A percentile compares a stretch with the other conserved stretches of the same genome.
phyloP scores from a whole-genome alignment of 2,329 filamentous ascomycete species.

The Hortaea sp. region DNA sequence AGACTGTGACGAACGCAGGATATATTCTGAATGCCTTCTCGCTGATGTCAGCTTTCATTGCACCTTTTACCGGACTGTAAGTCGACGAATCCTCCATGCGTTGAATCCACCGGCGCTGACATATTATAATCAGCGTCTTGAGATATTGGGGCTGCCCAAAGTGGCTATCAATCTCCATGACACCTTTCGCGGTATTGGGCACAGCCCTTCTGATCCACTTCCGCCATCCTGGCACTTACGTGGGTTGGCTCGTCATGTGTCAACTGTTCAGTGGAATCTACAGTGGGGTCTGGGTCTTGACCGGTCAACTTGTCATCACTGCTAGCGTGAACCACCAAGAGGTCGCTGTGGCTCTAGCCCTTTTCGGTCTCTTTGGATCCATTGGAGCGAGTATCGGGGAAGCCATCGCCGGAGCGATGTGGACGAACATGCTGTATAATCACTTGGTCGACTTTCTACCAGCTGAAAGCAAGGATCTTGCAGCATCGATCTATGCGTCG shows the following conservation, averaged over 20 bases:
- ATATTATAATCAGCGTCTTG: too few relatives aligned
- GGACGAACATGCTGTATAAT: conserved; percentile 10
- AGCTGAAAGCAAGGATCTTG: too few relatives aligned
- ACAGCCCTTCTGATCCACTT: conserved; percentile 17
- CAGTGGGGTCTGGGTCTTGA: conserved; percentile 31
- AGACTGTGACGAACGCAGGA: too few relatives aligned
- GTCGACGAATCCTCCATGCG: too few relatives aligned
- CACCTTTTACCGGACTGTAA: too few relatives aligned
- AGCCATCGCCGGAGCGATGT: conserved; percentile 26
- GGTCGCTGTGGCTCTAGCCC: conserved; percentile 25
- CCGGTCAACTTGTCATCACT: not conserved
- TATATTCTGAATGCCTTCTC: too few relatives aligned
- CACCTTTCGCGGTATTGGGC: conserved; percentile 3
- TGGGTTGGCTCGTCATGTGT: conserved; percentile 42
- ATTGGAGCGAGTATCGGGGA: conserved; percentile 26
- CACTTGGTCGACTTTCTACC: too few relatives aligned
- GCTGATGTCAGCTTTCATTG: too few relatives aligned
- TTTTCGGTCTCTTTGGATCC: conserved; percentile 5
- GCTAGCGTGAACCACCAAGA: conserved; percentile 31
- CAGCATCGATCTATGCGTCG: too few relatives aligned
- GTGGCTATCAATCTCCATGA: too few relatives aligned
- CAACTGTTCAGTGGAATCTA: conserved; percentile 45
- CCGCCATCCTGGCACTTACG: conserved; percentile 23
- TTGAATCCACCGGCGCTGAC: too few relatives aligned
- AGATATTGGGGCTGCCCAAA: too few relatives aligned